Percentiles rank a stretch among this genome's conserved stretches.
phyloP scores from a whole-genome alignment of 108 stramenopile genomes.

The Nannochloropsis oceanica region DNA sequence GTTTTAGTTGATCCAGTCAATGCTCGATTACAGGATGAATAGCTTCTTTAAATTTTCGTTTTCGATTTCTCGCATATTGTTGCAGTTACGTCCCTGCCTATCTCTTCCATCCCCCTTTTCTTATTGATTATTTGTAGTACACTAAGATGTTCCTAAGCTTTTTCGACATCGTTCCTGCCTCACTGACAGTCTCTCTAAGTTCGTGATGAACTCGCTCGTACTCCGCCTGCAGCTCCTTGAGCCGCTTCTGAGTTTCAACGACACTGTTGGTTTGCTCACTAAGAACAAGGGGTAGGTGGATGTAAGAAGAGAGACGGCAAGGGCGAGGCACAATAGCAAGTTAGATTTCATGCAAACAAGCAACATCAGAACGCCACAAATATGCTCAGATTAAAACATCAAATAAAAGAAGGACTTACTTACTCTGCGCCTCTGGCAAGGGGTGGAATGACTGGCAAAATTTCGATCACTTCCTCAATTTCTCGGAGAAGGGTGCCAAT shows the following conservation, averaged over 20 bases:
- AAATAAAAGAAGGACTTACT: background rate
- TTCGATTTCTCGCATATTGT: no score
- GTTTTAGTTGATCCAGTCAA: no score
- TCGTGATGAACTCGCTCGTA: background rate
- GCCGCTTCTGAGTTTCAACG: background rate
- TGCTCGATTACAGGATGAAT: no score
- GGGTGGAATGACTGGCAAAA: background rate
- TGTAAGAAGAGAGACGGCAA: background rate
- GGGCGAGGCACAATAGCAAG: no score
- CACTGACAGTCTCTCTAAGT: background rate
- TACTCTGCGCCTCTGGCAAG: background rate
- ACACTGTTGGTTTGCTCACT: background rate
- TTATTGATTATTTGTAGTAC: background rate
- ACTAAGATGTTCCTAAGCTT: background rate
- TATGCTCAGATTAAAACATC: no score
- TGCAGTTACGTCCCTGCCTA: no score
- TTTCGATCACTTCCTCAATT: background rate
- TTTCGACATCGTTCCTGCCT: background rate
- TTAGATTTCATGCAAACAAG: no score
- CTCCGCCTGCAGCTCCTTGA: background rate
- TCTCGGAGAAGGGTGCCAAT: background rate
- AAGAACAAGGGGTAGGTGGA: background rate
- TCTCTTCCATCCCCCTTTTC: no score
- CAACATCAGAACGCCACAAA: no score
- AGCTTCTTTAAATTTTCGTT: no score